Percentiles rank a stretch among this genome's conserved stretches.
Evolutionary conservation across 2,329 filamentous ascomycete genomes (phyloP).

Genomic region (Penicillium sp.): DNA sequence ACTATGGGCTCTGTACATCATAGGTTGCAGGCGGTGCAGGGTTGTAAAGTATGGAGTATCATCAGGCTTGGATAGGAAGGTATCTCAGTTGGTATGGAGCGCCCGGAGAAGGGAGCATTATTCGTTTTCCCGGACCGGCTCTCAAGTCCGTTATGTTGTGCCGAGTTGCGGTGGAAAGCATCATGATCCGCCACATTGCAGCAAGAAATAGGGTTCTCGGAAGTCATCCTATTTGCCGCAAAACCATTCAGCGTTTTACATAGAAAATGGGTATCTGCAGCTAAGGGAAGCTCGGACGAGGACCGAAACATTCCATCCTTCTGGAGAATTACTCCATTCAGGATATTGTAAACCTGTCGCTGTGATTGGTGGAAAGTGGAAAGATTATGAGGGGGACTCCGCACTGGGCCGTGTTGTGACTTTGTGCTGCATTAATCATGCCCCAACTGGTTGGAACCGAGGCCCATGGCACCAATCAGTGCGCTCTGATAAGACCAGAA

Average conservation of each 20-base stretch:
- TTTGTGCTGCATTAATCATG: neutral
- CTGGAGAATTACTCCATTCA: slow-evolving; percentile 9
- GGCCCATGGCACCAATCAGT: slow-evolving; percentile 10
- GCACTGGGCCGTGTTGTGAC: neutral
- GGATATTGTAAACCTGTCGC: neutral
- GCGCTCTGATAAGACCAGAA: slow-evolving; percentile 14
- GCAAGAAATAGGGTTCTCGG: neutral
- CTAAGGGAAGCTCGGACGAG: slow-evolving; percentile 1
- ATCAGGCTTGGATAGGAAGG: neutral
- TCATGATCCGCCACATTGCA: neutral
- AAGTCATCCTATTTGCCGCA: neutral
- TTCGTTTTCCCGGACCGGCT: neutral
- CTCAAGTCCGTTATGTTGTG: neutral
- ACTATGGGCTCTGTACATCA: neutral
- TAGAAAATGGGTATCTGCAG: neutral
- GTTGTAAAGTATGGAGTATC: too few species aligned
- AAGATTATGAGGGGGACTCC: neutral
- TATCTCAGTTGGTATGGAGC: neutral
- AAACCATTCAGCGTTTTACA: neutral
- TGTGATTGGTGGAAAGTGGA: neutral
- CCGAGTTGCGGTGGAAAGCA: neutral
- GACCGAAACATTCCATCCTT: slow-evolving; percentile 2
- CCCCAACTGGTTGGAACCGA: neutral
- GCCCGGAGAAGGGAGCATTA: neutral
- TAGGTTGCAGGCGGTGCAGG: neutral